phyloP scores from a whole-genome alignment of 768 basidiomycete genomes.

The Lactifluus subvellereus region DNA sequence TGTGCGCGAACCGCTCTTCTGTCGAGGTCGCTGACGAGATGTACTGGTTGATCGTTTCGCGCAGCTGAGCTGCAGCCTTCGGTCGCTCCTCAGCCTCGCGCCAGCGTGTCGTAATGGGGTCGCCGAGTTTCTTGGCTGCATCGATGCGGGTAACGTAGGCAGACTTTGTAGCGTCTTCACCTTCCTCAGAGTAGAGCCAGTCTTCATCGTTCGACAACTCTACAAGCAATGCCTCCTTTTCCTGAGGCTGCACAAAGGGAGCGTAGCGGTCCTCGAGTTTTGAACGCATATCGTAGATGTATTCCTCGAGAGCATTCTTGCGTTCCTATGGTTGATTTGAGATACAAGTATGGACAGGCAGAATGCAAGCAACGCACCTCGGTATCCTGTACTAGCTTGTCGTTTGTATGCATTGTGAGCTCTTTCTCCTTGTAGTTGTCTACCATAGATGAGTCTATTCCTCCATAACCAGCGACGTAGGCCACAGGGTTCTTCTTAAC shows the following conservation, averaged over 20 bases:
- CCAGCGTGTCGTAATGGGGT: conserved; percentile 80
- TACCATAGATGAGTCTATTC: conserved; percentile 57
- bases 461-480: conserved; percentile 58
- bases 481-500: conserved; percentile 80
- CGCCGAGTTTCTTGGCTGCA: conserved; percentile 76
- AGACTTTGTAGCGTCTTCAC: conserved; percentile 93
- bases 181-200: conserved; percentile 96
- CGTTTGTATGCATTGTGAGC: conserved; percentile 79
- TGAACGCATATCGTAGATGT: conserved; percentile 90
- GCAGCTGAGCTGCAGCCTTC: conserved; percentile 62
- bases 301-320: conserved; percentile 98
- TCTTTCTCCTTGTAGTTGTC: conserved; percentile 75
- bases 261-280: conserved; percentile 90
- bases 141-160: conserved; percentile 86
- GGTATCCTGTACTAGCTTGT: conserved; percentile 97
- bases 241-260: conserved; percentile 61
- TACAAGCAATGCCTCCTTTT: conserved; percentile 70
- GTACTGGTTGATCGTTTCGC: conserved; percentile 86
- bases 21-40: conserved; percentile 71
- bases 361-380: conserved; percentile 52
- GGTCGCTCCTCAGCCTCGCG: conserved; percentile 80
- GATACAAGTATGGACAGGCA: neutral
- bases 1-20: conserved; percentile 87
- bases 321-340: conserved; percentile 56
- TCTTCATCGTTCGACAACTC: conserved; percentile 80